Conservation (phyloP, 441 rosid genomes). For the Pelargonium citronellum region DNA sequence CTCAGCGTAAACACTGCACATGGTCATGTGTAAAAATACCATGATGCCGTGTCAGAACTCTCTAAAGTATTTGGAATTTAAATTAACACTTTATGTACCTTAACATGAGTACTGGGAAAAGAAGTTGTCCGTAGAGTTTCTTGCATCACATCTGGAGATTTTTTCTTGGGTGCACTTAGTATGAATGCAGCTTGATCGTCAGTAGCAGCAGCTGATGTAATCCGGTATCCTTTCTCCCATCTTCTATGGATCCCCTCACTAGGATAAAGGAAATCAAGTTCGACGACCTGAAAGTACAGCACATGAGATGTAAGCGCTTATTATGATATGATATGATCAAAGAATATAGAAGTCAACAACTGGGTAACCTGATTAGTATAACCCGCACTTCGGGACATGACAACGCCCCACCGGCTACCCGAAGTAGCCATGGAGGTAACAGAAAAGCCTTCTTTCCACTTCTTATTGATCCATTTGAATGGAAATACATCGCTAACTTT, state of each 20-base stretch:
- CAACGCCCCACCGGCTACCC: conserved; percentile 49
- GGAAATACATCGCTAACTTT: conserved; percentile 54
- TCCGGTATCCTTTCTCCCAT: conserved; percentile 45
- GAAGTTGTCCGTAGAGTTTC: conserved; percentile 42
- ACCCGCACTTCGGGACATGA: conserved; percentile 51
- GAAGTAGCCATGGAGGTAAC: conserved; percentile 56
- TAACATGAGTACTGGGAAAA: conserved; percentile 36
- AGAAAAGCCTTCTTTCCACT: conserved; percentile 55
- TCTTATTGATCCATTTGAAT: conserved; percentile 57
- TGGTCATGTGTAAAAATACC: too few species aligned
- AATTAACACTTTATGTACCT: conserved; percentile 24
- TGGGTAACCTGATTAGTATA: conserved; percentile 39
- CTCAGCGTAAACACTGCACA: too few species aligned
- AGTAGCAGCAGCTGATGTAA: conserved; percentile 44
- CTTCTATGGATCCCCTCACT: conserved; percentile 52
- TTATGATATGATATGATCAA: conserved; percentile 1
- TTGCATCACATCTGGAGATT: conserved; percentile 37
- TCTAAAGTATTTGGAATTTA: not conserved
- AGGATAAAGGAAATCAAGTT: conserved; percentile 51
- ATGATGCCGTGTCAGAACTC: too few species aligned
- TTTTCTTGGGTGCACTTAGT: conserved; percentile 39
- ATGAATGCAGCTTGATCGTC: conserved; percentile 45
- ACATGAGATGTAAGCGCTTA: conserved; percentile 16
- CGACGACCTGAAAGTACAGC: conserved; percentile 36
- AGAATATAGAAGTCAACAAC: not conserved